Evolutionary conservation across 352 stramenopile genomes (phyloP), one percentile per base, ranked within the genome.

Genomic region (Phytophthora macrochlamydospora): DNA sequence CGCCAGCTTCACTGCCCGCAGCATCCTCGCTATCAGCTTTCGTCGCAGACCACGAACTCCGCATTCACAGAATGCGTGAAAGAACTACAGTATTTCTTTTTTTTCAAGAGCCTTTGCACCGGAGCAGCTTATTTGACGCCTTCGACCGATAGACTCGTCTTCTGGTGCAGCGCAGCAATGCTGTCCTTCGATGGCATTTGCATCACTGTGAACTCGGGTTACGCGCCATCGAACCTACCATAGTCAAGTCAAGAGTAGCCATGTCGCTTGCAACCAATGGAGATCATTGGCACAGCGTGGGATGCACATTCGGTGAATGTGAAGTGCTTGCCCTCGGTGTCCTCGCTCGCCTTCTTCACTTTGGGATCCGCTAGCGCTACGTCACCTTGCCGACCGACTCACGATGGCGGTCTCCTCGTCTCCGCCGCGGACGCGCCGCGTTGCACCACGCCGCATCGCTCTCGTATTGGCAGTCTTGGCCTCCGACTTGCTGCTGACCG

Each of bases 401-500:
- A n/a, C 28, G 46, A 67, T 69, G 52, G 32, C 43, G 28, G 45
- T 32, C 14, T 55, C 51, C 7, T 59, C 60, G 11, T 54, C 30
- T 7, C 45, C 52, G 7, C 4, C 37, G 24, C 51, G 50, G 3
- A 11, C 68, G 44, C 66, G 62, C 6, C 46, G 43, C 11, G 83
- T 90, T 33, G 65, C 79, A 43, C 73, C 71, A 13, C 62, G 68
- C 52, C 81, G 80, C 51, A 65, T 90, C n/a, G 83, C 79, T 54
- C 76, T 95, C 33, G 86, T 96, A 51, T 29, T 85, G 30, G 62
- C 68, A 8, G 83, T 95, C 24, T 81, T 92, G 53, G 58, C 87
- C 38, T 88, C 85, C n/a, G 86, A 95, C 54, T 59, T 97, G 53
- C 63, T 94, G 52, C 91, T 95, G 71, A 90, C 88, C n/a, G 88